phyloP scores from a whole-genome alignment of 495 filamentous ascomycete genomes.

The Hypoxylon crocopeplum region DNA sequence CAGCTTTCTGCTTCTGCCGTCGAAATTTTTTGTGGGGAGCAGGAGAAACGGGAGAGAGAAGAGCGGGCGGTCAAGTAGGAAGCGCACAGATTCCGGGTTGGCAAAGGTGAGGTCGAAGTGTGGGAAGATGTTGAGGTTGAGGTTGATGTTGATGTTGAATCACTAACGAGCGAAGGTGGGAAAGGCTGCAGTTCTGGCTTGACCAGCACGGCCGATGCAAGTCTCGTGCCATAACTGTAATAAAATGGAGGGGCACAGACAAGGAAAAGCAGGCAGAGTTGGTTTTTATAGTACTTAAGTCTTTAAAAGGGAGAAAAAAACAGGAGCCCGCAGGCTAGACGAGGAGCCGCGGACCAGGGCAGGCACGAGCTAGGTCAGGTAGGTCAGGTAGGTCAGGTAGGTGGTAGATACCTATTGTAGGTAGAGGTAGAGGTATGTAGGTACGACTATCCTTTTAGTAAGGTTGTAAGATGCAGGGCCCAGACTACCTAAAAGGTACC shows the following conservation, averaged over 20 bases:
- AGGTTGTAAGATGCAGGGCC: constrained; percentile 39
- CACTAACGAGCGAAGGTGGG: constrained; percentile 22
- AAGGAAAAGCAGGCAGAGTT: constrained; percentile 47
- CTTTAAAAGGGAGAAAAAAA: constrained; percentile 32
- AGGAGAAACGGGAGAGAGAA: constrained; percentile 4
- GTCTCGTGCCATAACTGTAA: constrained; percentile 52
- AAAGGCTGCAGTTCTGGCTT: constrained; percentile 44
- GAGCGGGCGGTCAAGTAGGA: constrained; percentile 22
- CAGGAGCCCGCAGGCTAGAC: constrained; percentile 35
- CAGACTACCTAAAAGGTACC: constrained; percentile 33
- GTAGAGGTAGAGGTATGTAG: background rate
- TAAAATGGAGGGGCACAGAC: constrained; percentile 49
- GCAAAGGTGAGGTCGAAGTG: constrained; percentile 3
- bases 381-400: background rate
- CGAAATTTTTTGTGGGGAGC: constrained; percentile 29
- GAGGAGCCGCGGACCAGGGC: constrained; percentile 39
- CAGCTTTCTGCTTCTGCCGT: constrained; percentile 23
- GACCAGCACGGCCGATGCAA: constrained; percentile 48
- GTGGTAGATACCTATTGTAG: too few species aligned
- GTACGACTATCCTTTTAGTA: constrained; percentile 31
- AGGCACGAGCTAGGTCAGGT: constrained; percentile 32
- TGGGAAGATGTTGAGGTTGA: constrained; percentile 5
- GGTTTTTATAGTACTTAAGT: constrained; percentile 53
- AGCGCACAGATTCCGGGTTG: constrained; percentile 11
- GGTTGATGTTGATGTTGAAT: constrained; percentile 36